Evolutionary conservation across 345 rosid species (phyloP), one percentile per base, ranked within the genome.

Genomic region (Aethionema arabicum): DNA sequence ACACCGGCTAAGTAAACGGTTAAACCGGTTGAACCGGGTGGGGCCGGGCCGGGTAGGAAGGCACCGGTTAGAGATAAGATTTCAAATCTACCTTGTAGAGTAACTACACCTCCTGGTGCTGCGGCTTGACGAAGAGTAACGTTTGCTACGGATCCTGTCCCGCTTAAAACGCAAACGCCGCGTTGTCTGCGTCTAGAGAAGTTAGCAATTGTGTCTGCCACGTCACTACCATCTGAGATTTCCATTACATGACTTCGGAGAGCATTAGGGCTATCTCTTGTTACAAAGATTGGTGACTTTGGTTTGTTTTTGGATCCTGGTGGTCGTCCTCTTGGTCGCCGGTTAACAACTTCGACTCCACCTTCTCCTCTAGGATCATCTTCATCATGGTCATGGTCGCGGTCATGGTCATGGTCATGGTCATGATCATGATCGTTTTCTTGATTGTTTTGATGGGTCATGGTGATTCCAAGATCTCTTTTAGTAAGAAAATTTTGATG

Each of bases 191-290:
- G 65, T 56, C 96, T 69, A 0, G 96, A 80, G 64, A 88, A 88
- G 45, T 77, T 80, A 8, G 96, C 96, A 35, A 88, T 82, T 51
- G 87, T 77, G 30, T 88, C 87, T 0, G 92, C 96, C 2, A 88
- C 82, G 64, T 88, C 90, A 4, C 85, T 86, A 0, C 96, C 96
- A 2, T 84, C 82, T 0, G 84, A 76, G 12, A 88, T 74, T 74
- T 87, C 95, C 86, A 87, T 68, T 59, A 85, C 82, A 36, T 87
- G 91, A 78, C 95, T 87, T 11, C 85, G 92, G 68, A 88, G 90
- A 12, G 92, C 78, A 69, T 85, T 88, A 45, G 96, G 96, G 79
- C 90, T 88, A 65, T 88, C 96, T 53, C 90, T 39, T 57, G 92
- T 88, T 38, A 88, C 86, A 37, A 85, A 80, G 38, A 88, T 80